A percentile compares a stretch with the other conserved stretches of the same genome.
Conservation (phyloP, 2,329 filamentous ascomycete genomes). For the Penicillium digitatum region DNA sequence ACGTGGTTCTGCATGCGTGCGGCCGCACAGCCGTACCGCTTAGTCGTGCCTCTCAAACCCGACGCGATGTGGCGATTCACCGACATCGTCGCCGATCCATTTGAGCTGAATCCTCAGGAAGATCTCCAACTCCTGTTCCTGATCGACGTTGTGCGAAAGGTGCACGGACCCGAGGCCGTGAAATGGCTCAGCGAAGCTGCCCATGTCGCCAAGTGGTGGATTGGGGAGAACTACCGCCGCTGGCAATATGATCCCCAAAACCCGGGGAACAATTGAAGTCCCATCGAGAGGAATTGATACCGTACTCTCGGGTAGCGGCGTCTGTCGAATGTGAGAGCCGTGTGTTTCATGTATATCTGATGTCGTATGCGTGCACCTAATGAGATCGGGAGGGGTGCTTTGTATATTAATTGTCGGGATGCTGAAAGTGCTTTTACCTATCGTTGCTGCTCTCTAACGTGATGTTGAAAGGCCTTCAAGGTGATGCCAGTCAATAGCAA, state of each 20-base stretch:
- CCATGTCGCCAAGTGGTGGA: constrained; percentile 39
- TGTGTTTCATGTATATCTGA: neutral
- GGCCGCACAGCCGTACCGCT: constrained; percentile 69
- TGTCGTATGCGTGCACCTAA: neutral
- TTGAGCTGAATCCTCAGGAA: constrained; percentile 33
- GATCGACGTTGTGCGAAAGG: constrained; percentile 21
- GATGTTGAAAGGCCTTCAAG: neutral
- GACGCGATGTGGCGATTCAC: constrained; percentile 51
- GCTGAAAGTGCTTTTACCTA: neutral
- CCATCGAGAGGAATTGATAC: no score
- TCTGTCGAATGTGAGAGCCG: neutral
- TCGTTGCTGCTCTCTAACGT: no score
- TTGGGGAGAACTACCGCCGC: constrained; percentile 30
- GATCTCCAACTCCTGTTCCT: constrained; percentile 31
- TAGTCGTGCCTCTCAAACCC: constrained; percentile 73
- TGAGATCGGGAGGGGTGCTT: neutral
- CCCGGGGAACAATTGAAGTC: neutral
- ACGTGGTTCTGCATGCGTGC: constrained; percentile 60
- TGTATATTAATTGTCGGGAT: neutral
- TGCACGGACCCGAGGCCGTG: constrained; percentile 32
- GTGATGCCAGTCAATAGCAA: neutral
- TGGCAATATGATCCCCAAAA: constrained; percentile 16
- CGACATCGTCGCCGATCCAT: constrained; percentile 33
- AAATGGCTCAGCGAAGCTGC: constrained; percentile 37
- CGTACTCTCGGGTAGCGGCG: neutral